Conservation (phyloP, 2,329 filamentous ascomycete species). For the Colletotrichum orbiculare region DNA sequence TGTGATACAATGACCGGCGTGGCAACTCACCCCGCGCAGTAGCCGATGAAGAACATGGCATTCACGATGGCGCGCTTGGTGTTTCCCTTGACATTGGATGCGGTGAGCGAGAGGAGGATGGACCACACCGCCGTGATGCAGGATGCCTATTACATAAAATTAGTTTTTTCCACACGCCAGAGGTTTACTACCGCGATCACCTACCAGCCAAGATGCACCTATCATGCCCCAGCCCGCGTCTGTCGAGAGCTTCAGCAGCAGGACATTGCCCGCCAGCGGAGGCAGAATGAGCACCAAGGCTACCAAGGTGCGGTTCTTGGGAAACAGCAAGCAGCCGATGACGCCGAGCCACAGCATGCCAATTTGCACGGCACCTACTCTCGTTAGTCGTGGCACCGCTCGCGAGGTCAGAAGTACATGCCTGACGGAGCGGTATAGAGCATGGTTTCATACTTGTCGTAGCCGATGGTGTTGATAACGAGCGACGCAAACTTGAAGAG, state of each 20-base stretch:
- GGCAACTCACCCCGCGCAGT: constrained; percentile 45
- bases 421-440: constrained; percentile 57
- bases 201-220: constrained; percentile 57
- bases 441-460: constrained; percentile 56
- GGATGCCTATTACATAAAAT: constrained; percentile 45
- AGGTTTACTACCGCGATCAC: constrained; percentile 3
- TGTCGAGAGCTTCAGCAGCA: constrained; percentile 54
- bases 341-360: constrained; percentile 58
- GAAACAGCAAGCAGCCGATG: constrained; percentile 50
- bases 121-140: constrained; percentile 55
- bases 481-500: constrained; percentile 56
- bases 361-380: constrained; percentile 56
- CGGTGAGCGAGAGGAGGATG: constrained; percentile 55
- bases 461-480: constrained; percentile 59
- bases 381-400: background rate
- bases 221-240: constrained; percentile 59
- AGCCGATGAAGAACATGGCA: constrained; percentile 62
- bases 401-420: background rate
- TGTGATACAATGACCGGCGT: too few species aligned
- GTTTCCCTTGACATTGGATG: constrained; percentile 63
- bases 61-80: constrained; percentile 60
- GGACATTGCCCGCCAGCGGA: constrained; percentile 55
- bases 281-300: constrained; percentile 52
- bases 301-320: constrained; percentile 51
- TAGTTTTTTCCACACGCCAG: too few species aligned